These are phyloP conservation scores for Alternaria ethzedia DNA, from an alignment of 2,329 filamentous ascomycete species.

Conservation along the genomic window DNA sequence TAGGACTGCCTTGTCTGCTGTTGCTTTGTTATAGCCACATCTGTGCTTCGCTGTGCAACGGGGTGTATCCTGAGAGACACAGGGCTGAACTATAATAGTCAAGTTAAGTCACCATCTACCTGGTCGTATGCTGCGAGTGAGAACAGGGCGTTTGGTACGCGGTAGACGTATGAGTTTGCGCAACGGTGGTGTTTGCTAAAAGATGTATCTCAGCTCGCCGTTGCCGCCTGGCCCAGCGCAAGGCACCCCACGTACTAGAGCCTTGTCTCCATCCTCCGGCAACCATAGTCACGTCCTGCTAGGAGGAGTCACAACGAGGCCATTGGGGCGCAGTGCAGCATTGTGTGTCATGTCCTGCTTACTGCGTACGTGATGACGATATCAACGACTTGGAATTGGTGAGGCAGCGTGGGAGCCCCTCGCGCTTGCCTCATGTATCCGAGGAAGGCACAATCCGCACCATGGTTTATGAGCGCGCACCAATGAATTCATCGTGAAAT, in stretches of 20 bases:
- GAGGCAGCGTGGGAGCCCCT: constrained; percentile 9
- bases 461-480: not conserved
- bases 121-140: constrained; percentile 17
- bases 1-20: constrained; percentile 11
- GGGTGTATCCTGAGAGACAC: not conserved
- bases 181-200: constrained; percentile 19
- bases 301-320: constrained; percentile 18
- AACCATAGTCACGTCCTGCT: constrained; percentile 5
- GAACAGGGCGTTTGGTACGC: constrained; percentile 8
- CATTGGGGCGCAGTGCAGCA: constrained; percentile 20
- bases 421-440: constrained; percentile 12
- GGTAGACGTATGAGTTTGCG: constrained; percentile 8
- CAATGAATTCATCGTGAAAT: not conserved
- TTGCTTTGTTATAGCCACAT: not conserved
- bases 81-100: constrained; percentile 17
- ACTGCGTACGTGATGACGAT: constrained; percentile 22
- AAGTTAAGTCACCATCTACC: constrained; percentile 17
- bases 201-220: not conserved
- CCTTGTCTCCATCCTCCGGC: not conserved
- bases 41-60: constrained; percentile 15
- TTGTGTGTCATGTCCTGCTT: constrained; percentile 10
- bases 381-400: constrained; percentile 11
- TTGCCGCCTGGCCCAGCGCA: not conserved
- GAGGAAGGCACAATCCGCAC: not conserved
- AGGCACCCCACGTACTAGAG: constrained; percentile 1